Percentiles rank a stretch among this genome's conserved stretches.
These are phyloP conservation scores for Trichoderma sp. DNA, from an alignment of 2,329 filamentous ascomycete species.

Conservation along the genomic window DNA sequence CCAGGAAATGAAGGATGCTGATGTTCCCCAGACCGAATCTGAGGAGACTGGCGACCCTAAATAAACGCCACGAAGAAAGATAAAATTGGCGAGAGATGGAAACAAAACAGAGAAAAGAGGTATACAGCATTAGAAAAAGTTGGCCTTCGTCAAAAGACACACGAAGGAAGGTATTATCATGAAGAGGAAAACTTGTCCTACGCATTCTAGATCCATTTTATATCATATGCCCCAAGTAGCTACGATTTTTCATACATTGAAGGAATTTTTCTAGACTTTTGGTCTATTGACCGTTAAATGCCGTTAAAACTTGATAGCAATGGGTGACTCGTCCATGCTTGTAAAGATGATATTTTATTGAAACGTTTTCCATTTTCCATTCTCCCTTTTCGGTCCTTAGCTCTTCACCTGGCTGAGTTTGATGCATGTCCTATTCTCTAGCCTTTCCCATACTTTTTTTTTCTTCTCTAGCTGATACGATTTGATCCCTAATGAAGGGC, in stretches of 20 bases:
- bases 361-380: background rate
- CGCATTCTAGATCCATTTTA: constrained; percentile 13
- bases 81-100: background rate
- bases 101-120: background rate
- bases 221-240: constrained; percentile 17
- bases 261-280: background rate
- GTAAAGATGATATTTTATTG: background rate
- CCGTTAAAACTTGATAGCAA: background rate
- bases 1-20: constrained; percentile 66
- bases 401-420: background rate
- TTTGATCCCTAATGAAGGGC: background rate
- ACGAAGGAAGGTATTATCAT: constrained; percentile 11
- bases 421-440: background rate
- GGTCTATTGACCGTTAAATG: background rate
- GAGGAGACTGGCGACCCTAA: constrained; percentile 47
- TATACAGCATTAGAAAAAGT: constrained; percentile 21
- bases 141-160: background rate
- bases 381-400: background rate
- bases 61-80: constrained; percentile 30
- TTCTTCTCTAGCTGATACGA: too few species aligned
- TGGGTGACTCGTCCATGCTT: background rate
- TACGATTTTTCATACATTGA: constrained; percentile 9
- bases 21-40: constrained; percentile 53
- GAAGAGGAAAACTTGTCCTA: constrained; percentile 12
- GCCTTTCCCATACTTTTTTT: background rate